Evolutionary conservation across 768 basidiomycete genomes (phyloP).

Genomic region (Gautieria morchelliformis): DNA sequence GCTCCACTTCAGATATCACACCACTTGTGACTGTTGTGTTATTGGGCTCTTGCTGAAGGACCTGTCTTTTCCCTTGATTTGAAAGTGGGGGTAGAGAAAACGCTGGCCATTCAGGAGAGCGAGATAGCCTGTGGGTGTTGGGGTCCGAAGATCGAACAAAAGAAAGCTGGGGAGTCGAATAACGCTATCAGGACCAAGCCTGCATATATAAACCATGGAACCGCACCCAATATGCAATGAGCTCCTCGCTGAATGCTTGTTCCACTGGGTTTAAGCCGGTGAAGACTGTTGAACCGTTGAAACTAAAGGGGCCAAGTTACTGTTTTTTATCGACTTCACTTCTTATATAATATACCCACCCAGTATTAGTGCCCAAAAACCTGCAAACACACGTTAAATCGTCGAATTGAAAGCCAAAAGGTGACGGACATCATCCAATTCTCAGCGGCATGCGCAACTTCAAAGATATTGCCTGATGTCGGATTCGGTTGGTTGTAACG

Average conservation of each 20-base stretch:
- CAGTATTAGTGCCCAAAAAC: constrained; percentile 48
- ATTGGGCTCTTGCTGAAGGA: background rate
- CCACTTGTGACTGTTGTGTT: background rate
- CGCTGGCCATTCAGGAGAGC: constrained; percentile 40
- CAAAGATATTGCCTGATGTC: constrained; percentile 20
- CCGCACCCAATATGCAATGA: constrained; percentile 47
- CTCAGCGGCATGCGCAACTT: constrained; percentile 44
- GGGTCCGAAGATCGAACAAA: constrained; percentile 51
- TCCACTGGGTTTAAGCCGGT: constrained; percentile 36
- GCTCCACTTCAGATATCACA: background rate
- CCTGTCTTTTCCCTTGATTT: background rate
- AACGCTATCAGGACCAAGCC: background rate
- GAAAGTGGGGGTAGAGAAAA: background rate
- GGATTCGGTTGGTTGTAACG: constrained; percentile 51
- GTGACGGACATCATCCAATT: constrained; percentile 49
- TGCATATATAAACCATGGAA: background rate
- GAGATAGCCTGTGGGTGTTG: constrained; percentile 42
- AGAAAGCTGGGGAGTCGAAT: constrained; percentile 26
- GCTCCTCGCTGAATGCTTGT: constrained; percentile 43
- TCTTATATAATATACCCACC: constrained; percentile 26
- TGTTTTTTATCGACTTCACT: background rate
- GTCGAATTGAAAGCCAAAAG: background rate
- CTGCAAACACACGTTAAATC: background rate
- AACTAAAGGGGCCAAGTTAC: background rate
- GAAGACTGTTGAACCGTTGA: constrained; percentile 45